phyloP scores from a whole-genome alignment of 169 alveolate species.

The Perkinsus chesapeaki region DNA sequence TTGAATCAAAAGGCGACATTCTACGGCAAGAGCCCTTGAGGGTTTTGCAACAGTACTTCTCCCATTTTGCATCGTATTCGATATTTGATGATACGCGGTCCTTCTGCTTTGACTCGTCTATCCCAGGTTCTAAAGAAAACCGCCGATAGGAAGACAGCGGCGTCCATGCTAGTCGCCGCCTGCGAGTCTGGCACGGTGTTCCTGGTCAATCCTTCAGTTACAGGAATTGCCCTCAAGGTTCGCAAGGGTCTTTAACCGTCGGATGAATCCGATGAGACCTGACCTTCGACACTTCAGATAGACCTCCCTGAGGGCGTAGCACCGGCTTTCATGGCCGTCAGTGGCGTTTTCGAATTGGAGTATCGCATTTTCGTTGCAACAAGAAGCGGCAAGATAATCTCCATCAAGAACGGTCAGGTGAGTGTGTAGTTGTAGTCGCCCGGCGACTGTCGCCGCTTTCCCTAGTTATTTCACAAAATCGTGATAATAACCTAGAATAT shows the following conservation, averaged over 20 bases:
- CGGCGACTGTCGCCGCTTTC: not conserved
- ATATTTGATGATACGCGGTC: too few species aligned
- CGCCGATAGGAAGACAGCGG: conserved; percentile 7
- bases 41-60: too few species aligned
- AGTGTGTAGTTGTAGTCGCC: not conserved
- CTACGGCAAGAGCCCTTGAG: too few species aligned
- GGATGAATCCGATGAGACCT: too few species aligned
- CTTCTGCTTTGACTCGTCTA: too few species aligned
- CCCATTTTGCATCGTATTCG: too few species aligned
- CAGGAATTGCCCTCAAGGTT: not conserved
- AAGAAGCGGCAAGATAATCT: conserved; percentile 43
- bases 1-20: too few species aligned
- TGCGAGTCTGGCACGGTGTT: conserved; percentile 17
- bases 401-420: conserved; percentile 41
- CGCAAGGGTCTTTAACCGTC: not conserved
- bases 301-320: conserved; percentile 14
- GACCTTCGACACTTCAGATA: not conserved
- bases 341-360: conserved; percentile 30
- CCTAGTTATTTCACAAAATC: not conserved
- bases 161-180: conserved; percentile 26
- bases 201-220: conserved; percentile 12
- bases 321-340: conserved; percentile 16
- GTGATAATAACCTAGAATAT: not conserved
- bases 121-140: conserved; percentile 6
- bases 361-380: conserved; percentile 42